These are phyloP conservation scores for Coriolopsis trogii DNA, from an alignment of 1,284 basidiomycete genomes.

Conservation along the genomic window DNA sequence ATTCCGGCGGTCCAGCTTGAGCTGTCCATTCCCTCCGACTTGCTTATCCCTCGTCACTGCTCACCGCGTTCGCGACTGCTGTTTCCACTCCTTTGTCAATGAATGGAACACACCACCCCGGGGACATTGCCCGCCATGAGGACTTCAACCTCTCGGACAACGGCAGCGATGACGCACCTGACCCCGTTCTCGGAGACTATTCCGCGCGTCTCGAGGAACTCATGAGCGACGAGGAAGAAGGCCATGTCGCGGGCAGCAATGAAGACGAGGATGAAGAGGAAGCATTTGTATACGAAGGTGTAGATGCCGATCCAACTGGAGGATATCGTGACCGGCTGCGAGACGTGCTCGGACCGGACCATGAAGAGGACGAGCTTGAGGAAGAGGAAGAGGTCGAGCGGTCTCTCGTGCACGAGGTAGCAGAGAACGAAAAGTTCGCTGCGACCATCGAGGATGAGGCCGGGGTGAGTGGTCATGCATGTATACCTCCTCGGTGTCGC, in stretches of 20 bases:
- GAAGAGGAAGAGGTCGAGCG: conserved; percentile 48
- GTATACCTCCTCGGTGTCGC: conserved; percentile 15
- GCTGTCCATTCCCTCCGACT: too few species aligned
- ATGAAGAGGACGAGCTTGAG: conserved; percentile 51
- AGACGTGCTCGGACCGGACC: conserved; percentile 71
- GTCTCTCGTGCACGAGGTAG: conserved; percentile 44
- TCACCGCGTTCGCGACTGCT: conserved; percentile 2
- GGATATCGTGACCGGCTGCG: conserved; percentile 68
- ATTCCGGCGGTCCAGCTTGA: too few species aligned
- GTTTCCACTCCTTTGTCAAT: conserved; percentile 21
- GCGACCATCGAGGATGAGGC: conserved; percentile 36
- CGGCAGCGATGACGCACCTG: conserved; percentile 36
- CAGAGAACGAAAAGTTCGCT: conserved; percentile 38
- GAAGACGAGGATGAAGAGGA: conserved; percentile 59
- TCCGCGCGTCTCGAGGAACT: conserved; percentile 75
- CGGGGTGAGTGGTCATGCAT: conserved; percentile 43
- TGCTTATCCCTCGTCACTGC: conserved; percentile 13
- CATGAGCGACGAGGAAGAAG: conserved; percentile 47
- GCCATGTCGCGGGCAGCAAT: conserved; percentile 29
- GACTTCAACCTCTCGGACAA: conserved; percentile 37
- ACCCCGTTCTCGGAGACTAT: conserved; percentile 57
- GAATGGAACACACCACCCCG: conserved; percentile 31
- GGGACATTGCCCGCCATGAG: conserved; percentile 14
- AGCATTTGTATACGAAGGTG: conserved; percentile 72
- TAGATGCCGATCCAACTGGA: conserved; percentile 53